phyloP scores from a whole-genome alignment of 148 eudicot species.

The Drosera capensis region DNA sequence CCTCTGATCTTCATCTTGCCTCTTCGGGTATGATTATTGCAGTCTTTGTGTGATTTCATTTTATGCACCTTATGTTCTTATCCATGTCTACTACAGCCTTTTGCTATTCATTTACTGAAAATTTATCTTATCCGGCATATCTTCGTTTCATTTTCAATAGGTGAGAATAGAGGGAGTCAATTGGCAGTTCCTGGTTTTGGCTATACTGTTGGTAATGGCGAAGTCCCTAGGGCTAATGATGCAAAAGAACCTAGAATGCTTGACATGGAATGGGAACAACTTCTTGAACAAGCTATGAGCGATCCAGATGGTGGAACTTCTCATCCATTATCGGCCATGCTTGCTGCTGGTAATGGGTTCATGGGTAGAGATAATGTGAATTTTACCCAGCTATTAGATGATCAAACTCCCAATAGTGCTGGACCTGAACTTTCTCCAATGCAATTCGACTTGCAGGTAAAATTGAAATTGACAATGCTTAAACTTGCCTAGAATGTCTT shows the following conservation, averaged over 20 bases:
- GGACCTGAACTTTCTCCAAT: slow-evolving; percentile 11
- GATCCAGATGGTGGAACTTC: slow-evolving; percentile 11
- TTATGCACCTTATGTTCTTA: no score
- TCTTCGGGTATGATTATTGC: slow-evolving; percentile 14
- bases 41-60: no score
- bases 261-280: slow-evolving; percentile 34
- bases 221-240: slow-evolving; percentile 8
- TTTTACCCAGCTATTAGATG: slow-evolving; percentile 20
- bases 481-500: no score
- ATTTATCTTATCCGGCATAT: no score
- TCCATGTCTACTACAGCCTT: no score
- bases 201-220: slow-evolving; percentile 11
- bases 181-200: slow-evolving; percentile 7
- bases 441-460: slow-evolving; percentile 22
- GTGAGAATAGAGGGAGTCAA: slow-evolving; percentile 13
- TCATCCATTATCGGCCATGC: slow-evolving; percentile 13
- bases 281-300: slow-evolving; percentile 23
- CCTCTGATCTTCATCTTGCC: slow-evolving; percentile 8
- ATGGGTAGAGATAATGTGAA: slow-evolving; percentile 12
- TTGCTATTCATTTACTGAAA: no score
- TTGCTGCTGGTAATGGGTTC: slow-evolving; percentile 10
- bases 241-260: slow-evolving; percentile 15
- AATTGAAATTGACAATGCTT: no score
- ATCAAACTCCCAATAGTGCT: slow-evolving; percentile 10
- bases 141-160: no score